phyloP scores from a whole-genome alignment of 1,284 basidiomycete species.

The Malassezia obtusa region DNA sequence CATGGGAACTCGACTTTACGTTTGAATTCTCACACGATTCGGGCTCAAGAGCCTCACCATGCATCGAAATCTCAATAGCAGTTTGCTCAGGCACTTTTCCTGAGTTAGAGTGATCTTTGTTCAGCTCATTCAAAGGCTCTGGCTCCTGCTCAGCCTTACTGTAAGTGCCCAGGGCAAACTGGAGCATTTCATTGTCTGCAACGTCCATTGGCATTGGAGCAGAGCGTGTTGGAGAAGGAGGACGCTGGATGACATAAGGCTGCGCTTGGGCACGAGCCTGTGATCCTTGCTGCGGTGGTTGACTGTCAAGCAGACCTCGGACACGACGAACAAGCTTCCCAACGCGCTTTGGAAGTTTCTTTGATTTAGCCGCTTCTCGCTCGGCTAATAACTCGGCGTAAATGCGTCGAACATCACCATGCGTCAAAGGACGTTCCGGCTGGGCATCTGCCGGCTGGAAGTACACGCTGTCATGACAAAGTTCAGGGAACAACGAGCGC shows the following conservation, averaged over 20 bases:
- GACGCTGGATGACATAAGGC: neutral
- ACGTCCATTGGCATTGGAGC: neutral
- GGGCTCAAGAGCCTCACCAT: no score
- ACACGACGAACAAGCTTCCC: slow-evolving; percentile 5
- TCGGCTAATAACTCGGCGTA: slow-evolving; percentile 3
- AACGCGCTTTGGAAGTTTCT: neutral
- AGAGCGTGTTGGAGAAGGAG: no score
- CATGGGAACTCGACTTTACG: no score
- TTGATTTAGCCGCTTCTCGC: neutral
- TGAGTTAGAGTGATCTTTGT: no score
- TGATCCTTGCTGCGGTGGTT: neutral
- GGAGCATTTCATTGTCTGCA: slow-evolving; percentile 4
- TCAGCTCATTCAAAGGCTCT: no score
- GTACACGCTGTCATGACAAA: neutral
- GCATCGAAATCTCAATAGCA: no score
- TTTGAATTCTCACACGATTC: no score
- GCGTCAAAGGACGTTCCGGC: slow-evolving; percentile 1
- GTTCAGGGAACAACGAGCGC: neutral
- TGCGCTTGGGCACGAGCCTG: neutral
- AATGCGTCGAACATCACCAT: slow-evolving; percentile 9
- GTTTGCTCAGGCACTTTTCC: no score
- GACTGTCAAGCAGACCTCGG: neutral
- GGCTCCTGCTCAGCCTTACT: no score
- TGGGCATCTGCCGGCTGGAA: neutral
- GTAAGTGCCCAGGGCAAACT: neutral